Conservation (phyloP, 2,329 filamentous ascomycete genomes). For the Phyllachora maydis region DNA sequence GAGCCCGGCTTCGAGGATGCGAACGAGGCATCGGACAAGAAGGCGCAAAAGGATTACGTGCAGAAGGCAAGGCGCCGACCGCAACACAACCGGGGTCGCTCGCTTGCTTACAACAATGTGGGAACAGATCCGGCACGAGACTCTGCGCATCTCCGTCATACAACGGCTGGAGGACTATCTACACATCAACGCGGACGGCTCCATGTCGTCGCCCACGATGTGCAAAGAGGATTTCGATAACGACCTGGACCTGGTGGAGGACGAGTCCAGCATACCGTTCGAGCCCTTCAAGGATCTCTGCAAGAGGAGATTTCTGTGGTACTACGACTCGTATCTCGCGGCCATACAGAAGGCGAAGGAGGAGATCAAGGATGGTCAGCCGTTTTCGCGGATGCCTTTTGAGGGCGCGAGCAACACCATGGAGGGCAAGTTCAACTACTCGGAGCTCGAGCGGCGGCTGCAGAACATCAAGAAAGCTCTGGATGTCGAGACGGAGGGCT, state of each 20-base stretch:
- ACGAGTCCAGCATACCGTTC: conserved; percentile 36
- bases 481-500: conserved; percentile 48
- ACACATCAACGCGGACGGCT: conserved; percentile 34
- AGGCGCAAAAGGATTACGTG: conserved; percentile 53
- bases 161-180: conserved; percentile 67
- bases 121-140: conserved; percentile 70
- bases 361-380: conserved; percentile 39
- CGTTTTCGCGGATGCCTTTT: conserved; percentile 74
- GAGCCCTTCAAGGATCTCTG: conserved; percentile 80
- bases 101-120: too few relatives aligned
- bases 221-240: conserved; percentile 20
- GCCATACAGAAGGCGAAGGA: conserved; percentile 44
- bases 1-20: conserved; percentile 82
- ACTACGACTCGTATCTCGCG: conserved; percentile 69
- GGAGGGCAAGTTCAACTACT: conserved; percentile 72
- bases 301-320: conserved; percentile 90
- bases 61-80: conserved; percentile 57
- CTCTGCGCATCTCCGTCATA: conserved; percentile 67
- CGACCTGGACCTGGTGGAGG: conserved; percentile 25
- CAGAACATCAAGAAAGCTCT: conserved; percentile 47
- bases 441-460: conserved; percentile 49
- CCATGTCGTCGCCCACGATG: conserved; percentile 12
- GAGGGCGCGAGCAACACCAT: conserved; percentile 60
- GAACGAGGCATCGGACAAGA: conserved; percentile 46
- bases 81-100: too few relatives aligned